Base-by-base conservation (phyloP, 2,329 filamentous ascomycete species). In the Huntiella decipiens region DNA sequence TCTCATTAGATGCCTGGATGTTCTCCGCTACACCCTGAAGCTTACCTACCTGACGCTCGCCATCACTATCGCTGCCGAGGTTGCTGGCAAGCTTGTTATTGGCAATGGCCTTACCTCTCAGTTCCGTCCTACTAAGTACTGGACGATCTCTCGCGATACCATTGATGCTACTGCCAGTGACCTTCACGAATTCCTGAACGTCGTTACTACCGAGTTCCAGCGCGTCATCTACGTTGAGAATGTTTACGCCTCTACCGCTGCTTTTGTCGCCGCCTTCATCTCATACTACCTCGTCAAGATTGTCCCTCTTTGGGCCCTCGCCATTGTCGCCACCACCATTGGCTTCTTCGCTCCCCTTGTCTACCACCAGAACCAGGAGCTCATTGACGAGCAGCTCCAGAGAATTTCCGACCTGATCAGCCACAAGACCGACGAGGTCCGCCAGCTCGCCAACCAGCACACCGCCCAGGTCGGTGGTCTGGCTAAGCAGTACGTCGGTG, bases 271-370 rank as follows among this genome's bases (percentile, higher is more conserved):
- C 51, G 68, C 77, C 41, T 77, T 81, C 60, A 52, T 79, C 51
- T 76, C 76, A 17, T 81, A 81, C 63, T 75, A 70, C 59, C 66
- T 82, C 35, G 70, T 78, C 61, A 82, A 80, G 66, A 64, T 81
- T 51, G 70, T 82, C 41, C 77, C 77, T 33, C 71, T 78, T 65
- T 82, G 77, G 77, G 76, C 74, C 33, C 70, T 82, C 52, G 65
- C 74, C 40, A 61, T 82, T 52, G 65, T 80, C 54, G 64, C 62
- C 52, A 73, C 73, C 49, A 73, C 73, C 10, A 58, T 73, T 43
- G 56, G 70, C 49, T 82, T 82, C 65, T 64, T 77, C 49, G 66
- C 64, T 10, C 77, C 77, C 28, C 66, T 81, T 44, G 55, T 79
- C 57, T 82, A 82, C 63, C 68, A 67, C 54, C 67, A 67, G 55